Conservation (phyloP, 75 land plant genomes). For the Cunninghamia lanceolata region DNA sequence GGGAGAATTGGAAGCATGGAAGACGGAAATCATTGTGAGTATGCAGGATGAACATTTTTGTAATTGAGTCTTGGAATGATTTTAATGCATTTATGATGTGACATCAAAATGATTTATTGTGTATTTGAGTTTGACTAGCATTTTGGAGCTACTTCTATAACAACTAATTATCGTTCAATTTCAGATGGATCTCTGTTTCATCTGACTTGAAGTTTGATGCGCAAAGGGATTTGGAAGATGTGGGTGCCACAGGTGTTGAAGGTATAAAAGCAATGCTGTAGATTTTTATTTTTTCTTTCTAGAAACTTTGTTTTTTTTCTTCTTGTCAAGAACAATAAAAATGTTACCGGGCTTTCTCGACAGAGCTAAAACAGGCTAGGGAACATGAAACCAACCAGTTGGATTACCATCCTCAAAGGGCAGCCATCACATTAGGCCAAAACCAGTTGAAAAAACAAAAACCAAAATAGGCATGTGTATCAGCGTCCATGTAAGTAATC, state of each 20-base stretch:
- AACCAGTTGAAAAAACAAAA: background rate
- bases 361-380: background rate
- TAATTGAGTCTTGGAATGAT: slow-evolving; percentile 5
- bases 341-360: background rate
- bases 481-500: background rate
- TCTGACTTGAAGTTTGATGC: slow-evolving; percentile 97
- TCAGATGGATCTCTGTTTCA: slow-evolving; percentile 94
- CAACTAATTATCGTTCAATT: slow-evolving; percentile 10
- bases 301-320: background rate
- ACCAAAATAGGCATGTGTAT: background rate
- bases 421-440: background rate
- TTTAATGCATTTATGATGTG: background rate
- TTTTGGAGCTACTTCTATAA: slow-evolving; percentile 8
- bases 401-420: background rate
- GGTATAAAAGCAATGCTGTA: slow-evolving; percentile 30
- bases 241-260: slow-evolving; percentile 71
- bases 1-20: slow-evolving; percentile 97
- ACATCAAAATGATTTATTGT: background rate
- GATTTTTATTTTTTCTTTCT: background rate
- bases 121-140: background rate
- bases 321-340: background rate
- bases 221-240: slow-evolving; percentile 93
- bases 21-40: slow-evolving; percentile 81
- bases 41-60: background rate
- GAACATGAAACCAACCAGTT: background rate